phyloP scores from a whole-genome alignment of 176 grass and related monocot species.

The Carex pumila region DNA sequence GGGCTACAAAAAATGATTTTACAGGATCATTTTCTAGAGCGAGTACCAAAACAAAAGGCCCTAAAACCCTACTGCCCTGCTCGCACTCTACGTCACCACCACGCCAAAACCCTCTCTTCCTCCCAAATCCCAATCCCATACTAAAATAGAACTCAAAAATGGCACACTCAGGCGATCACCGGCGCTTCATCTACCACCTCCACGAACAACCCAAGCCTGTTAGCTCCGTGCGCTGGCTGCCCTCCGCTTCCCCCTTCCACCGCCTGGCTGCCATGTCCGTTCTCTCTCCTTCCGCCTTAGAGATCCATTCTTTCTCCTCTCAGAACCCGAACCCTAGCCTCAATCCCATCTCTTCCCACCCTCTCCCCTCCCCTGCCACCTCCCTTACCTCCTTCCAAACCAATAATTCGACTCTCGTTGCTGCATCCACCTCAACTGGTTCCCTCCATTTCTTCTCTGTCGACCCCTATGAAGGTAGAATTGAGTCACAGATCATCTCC shows the following conservation, averaged over 20 bases:
- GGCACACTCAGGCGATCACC: constrained; percentile 1
- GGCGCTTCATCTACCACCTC: constrained; percentile 1
- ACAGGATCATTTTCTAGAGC: too few relatives aligned
- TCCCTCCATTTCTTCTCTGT: constrained; percentile 23
- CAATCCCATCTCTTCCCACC: constrained; percentile 3
- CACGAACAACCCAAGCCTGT: not conserved
- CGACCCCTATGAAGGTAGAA: not conserved
- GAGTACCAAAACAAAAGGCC: too few relatives aligned
- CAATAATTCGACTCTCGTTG: not conserved
- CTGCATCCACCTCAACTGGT: not conserved
- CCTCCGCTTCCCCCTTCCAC: constrained; percentile 6
- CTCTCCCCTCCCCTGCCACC: not conserved
- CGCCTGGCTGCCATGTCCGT: constrained; percentile 4
- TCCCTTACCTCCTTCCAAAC: not conserved
- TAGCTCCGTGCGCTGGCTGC: not conserved
- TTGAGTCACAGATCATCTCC: not conserved
- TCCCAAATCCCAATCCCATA: too few relatives aligned
- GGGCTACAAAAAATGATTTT: too few relatives aligned
- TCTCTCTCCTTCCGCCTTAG: not conserved
- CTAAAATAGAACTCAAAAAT: not conserved
- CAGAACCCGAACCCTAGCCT: not conserved
- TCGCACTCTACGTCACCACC: not conserved
- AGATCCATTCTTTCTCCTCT: constrained; percentile 20
- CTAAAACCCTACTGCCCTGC: not conserved
- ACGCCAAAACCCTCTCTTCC: not conserved